Base-by-base conservation (phyloP, 352 stramenopile species). In the Globisporangium cederbergense region DNA sequence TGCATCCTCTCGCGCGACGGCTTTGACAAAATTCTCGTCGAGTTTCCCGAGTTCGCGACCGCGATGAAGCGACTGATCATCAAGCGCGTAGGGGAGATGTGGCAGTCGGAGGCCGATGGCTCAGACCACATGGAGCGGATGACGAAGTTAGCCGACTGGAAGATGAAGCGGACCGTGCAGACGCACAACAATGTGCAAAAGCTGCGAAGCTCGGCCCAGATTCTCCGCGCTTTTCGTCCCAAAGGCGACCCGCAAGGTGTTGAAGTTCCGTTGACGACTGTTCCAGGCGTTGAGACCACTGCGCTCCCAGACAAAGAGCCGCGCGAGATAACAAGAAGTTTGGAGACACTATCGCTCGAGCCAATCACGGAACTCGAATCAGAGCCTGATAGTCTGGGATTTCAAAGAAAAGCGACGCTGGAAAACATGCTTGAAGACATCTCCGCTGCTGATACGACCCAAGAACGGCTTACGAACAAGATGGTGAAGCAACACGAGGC, bases 41-140 rank as follows among this genome's bases (percentile, higher is more conserved):
- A 90, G 59, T 89, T 88, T 55, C 78, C 83, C 2, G 80, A 89
- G 64, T 91, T 91, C 47, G 83, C 78, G 8, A 86, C 63, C 5
- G 75, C 75, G 7, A 89, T 91, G 80, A 87, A 86, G 71, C 79
- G 81, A 7, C 61, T 90, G 11, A 87, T 90, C 46, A 77, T 90
- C 56, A 88, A 88, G 67, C 77, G 83, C 38, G 77, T 90, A 42
- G 75, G 74, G 7, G 71, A 87, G 60, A 85, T 89, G 76, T 89
- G 78, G 75, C 68, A 76, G 28, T 66, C 75, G 4, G 65, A 43
- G 4, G 25, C 16, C 18, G 66, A 69, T 28, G 57, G 52, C 13
- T 62, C 71, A 3, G 76, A 87, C 42, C 68, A 71, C 42, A 82
- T 89, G 51, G 79, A 90, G 58, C 87, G 86, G 58, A 86, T 89